phyloP scores from a whole-genome alignment of 1,139 yeast genomes.

The Taiozyma sp. region DNA sequence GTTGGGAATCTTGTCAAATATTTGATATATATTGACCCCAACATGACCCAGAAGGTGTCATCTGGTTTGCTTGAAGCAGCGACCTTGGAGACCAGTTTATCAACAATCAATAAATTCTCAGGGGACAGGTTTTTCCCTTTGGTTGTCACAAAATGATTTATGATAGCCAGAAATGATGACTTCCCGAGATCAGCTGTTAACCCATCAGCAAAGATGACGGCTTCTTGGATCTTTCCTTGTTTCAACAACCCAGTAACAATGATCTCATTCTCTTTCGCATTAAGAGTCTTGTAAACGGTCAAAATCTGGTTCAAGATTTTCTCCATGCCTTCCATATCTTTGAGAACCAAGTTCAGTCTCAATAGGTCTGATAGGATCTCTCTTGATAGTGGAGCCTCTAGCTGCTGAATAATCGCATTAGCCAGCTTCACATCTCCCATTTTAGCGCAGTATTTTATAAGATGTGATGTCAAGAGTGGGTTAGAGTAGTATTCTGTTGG shows the following conservation, averaged over 20 bases:
- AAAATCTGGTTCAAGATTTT: constrained; percentile 31
- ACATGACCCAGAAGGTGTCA: constrained; percentile 11
- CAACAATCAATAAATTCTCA: constrained; percentile 5
- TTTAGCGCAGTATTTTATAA: constrained; percentile 6
- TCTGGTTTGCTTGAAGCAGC: background rate
- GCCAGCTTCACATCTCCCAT: constrained; percentile 26
- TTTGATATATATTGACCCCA: constrained; percentile 8
- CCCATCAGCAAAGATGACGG: constrained; percentile 5
- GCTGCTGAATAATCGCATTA: constrained; percentile 26
- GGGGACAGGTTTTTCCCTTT: background rate
- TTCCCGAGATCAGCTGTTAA: constrained; percentile 1
- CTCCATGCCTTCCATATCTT: constrained; percentile 37
- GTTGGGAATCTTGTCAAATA: constrained; percentile 1
- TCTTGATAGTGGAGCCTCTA: constrained; percentile 23
- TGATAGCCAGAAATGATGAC: constrained; percentile 6
- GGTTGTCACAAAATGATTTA: constrained; percentile 3
- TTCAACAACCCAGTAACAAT: constrained; percentile 6
- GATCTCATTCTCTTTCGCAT: constrained; percentile 8
- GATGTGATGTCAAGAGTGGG: background rate
- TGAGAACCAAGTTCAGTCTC: constrained; percentile 33
- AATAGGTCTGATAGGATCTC: constrained; percentile 33
- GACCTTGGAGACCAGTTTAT: constrained; percentile 5
- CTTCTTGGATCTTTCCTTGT: constrained; percentile 3
- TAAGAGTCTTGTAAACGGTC: constrained; percentile 5
- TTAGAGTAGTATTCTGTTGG: background rate